Percentiles rank a stretch among this genome's conserved stretches.
phyloP scores from a whole-genome alignment of 768 basidiomycete species.

The Mycena olivaceomarginata region DNA sequence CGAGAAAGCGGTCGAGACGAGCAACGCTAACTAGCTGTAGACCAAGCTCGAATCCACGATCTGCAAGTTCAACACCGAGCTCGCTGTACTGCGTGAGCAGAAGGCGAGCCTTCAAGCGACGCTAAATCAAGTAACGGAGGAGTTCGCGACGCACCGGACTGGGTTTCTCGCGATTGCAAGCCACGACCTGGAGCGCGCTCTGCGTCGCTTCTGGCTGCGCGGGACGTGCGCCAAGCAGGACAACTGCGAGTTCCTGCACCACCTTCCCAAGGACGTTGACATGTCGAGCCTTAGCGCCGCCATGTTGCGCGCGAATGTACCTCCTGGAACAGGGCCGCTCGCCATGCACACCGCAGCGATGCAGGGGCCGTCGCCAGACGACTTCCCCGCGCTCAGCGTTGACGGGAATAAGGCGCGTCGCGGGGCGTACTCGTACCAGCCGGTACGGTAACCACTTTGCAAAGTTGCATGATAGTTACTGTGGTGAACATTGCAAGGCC shows the following conservation, averaged over 20 bases:
- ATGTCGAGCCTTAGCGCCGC: too few relatives aligned
- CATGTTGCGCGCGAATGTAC: constrained; percentile 80
- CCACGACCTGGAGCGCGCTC: too few relatives aligned
- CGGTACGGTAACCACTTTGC: too few relatives aligned
- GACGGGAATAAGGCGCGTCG: constrained; percentile 63
- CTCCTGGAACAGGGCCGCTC: constrained; percentile 65
- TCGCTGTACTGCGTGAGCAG: constrained; percentile 64
- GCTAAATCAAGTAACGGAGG: constrained; percentile 52
- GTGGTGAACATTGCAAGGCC: too few relatives aligned
- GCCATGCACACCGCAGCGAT: constrained; percentile 57
- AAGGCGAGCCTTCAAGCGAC: constrained; percentile 53
- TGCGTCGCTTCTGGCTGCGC: too few relatives aligned
- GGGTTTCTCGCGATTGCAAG: constrained; percentile 39
- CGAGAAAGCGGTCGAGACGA: not conserved
- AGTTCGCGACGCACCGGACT: constrained; percentile 47
- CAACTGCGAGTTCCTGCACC: too few relatives aligned
- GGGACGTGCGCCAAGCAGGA: too few relatives aligned
- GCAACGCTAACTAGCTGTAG: constrained; percentile 29
- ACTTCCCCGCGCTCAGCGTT: constrained; percentile 81
- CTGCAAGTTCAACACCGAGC: constrained; percentile 59
- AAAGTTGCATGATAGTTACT: too few relatives aligned
- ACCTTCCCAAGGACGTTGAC: too few relatives aligned
- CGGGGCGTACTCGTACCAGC: constrained; percentile 61
- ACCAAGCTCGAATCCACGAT: constrained; percentile 54
- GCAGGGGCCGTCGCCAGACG: constrained; percentile 66